phyloP scores from a whole-genome alignment of 768 basidiomycete species.

The Kwoniella dendrophila region DNA sequence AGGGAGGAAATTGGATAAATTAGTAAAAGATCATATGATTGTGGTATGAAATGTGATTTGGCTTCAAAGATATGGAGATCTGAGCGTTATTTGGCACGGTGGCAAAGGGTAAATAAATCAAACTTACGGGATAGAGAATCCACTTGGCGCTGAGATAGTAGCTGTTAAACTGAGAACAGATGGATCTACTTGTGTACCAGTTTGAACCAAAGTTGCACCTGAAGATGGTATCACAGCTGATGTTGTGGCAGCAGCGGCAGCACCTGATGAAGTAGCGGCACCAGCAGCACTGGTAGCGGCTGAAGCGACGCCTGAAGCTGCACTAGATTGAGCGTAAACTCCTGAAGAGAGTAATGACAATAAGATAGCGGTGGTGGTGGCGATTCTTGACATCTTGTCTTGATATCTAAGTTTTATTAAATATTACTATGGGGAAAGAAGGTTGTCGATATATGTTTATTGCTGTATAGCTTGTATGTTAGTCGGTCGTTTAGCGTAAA shows the following conservation, averaged over 20 bases:
- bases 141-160: conserved; percentile 20
- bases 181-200: conserved; percentile 22
- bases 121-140: conserved; percentile 48
- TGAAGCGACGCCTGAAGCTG: conserved; percentile 3
- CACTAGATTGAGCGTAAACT: conserved; percentile 23
- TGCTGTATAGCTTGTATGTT: conserved; percentile 21
- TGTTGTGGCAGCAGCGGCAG: conserved; percentile 4
- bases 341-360: conserved; percentile 15
- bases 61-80: not conserved
- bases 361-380: conserved; percentile 20
- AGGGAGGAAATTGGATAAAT: not conserved
- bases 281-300: conserved; percentile 3
- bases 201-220: conserved; percentile 7
- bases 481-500: not conserved
- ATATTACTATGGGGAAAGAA: conserved; percentile 3
- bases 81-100: not conserved
- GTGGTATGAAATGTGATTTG: not conserved
- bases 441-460: no score
- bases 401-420: conserved; percentile 1
- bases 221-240: conserved; percentile 18
- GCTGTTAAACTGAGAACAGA: conserved; percentile 26
- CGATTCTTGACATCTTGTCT: conserved; percentile 16
- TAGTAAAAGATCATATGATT: not conserved
- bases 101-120: not conserved
- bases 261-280: conserved; percentile 4